These are phyloP conservation scores for Conringia planisiliqua DNA, from an alignment of 345 rosid genomes.

Conservation along the genomic window DNA sequence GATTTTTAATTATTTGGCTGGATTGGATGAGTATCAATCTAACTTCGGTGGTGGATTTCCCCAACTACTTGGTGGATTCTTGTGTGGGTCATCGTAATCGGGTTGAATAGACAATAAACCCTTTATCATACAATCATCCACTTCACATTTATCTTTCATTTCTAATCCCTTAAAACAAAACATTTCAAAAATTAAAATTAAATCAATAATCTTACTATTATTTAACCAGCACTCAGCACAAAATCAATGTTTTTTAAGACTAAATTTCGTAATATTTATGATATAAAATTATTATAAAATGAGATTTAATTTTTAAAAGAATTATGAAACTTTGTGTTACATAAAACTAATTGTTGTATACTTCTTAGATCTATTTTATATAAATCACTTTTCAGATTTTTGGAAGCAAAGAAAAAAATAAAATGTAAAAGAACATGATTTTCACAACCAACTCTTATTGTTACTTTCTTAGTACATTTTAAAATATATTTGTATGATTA, in stretches of 20 bases:
- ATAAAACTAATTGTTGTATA: neutral
- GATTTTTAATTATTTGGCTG: neutral
- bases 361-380: neutral
- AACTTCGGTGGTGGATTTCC: neutral
- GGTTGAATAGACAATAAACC: neutral
- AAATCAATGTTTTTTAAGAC: too few relatives aligned
- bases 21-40: neutral
- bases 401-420: neutral
- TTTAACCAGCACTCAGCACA: too few relatives aligned
- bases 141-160: neutral
- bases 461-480: too few relatives aligned
- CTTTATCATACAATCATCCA: neutral
- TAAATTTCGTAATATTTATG: too few relatives aligned
- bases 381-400: neutral
- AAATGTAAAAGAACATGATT: neutral
- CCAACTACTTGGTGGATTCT: neutral
- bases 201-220: too few relatives aligned
- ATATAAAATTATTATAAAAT: too few relatives aligned
- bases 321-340: neutral
- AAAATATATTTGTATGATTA: too few relatives aligned
- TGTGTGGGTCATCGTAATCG: neutral
- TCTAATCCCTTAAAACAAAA: neutral
- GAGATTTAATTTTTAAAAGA: too few relatives aligned
- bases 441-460: neutral
- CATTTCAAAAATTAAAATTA: neutral